Percentiles rank a stretch among this genome's conserved stretches.
Evolutionary conservation across 371 early-diverging fungal genomes (phyloP).

Genomic region (Mortierella sp.): DNA sequence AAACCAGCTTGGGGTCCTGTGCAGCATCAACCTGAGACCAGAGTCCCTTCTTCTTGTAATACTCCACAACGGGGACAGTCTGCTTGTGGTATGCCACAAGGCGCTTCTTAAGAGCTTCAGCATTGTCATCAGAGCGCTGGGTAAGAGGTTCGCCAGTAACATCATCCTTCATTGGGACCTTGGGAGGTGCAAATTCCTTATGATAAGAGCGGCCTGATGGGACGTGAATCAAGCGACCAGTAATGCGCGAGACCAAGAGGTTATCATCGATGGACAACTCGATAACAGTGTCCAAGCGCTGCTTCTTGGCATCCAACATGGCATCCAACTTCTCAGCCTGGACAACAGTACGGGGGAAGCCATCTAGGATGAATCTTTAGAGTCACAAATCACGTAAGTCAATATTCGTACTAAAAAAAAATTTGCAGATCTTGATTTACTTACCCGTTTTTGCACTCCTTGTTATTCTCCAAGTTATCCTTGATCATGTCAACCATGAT

Average conservation of each 20-base stretch:
- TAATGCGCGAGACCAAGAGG: constrained; percentile 95
- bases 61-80: constrained; percentile 97
- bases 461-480: constrained; percentile 93
- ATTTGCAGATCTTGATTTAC: constrained; percentile 13
- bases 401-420: constrained; percentile 5
- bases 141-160: constrained; percentile 97
- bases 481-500: constrained; percentile 98
- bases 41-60: constrained; percentile 95
- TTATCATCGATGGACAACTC: constrained; percentile 95
- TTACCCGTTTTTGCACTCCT: constrained; percentile 93
- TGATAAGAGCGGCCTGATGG: constrained; percentile 98
- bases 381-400: background rate
- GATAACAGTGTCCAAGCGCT: constrained; percentile 91
- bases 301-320: constrained; percentile 87
- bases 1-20: constrained; percentile 90
- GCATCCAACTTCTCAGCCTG: constrained; percentile 99
- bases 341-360: constrained; percentile 99
- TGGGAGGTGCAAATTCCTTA: constrained; percentile 96
- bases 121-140: constrained; percentile 98
- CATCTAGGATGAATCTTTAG: constrained; percentile 97
- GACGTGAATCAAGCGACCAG: constrained; percentile 96
- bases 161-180: constrained; percentile 92
- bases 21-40: constrained; percentile 94
- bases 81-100: constrained; percentile 95
- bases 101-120: constrained; percentile 93